These are phyloP conservation scores for Phytophthora pinifolia DNA, from an alignment of 352 stramenopile species.

Conservation along the genomic window DNA sequence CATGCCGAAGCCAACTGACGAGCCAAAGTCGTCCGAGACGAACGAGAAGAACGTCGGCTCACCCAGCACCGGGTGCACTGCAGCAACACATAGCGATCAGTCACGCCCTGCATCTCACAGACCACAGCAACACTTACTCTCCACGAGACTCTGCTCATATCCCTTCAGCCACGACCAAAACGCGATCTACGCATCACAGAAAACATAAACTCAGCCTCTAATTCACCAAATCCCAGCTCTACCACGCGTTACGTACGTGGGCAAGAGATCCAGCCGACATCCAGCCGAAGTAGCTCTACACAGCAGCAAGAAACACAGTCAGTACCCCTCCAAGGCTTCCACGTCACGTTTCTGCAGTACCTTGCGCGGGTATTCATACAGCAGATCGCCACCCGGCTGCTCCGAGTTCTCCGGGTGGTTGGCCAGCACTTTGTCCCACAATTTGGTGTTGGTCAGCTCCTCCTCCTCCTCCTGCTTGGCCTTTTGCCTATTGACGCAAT, in stretches of 20 bases:
- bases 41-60: constrained; percentile 83
- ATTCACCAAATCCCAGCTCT: not conserved
- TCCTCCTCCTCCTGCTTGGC: constrained; percentile 35
- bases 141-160: constrained; percentile 81
- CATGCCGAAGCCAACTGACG: constrained; percentile 77
- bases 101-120: not conserved
- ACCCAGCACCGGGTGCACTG: constrained; percentile 61
- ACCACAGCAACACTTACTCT: constrained; percentile 47
- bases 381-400: constrained; percentile 59
- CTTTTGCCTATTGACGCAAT: constrained; percentile 16
- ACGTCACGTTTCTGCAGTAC: constrained; percentile 16
- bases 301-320: not conserved
- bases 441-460: constrained; percentile 63
- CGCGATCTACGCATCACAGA: constrained; percentile 51
- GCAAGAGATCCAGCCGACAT: constrained; percentile 76
- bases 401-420: constrained; percentile 56
- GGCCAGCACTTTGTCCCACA: constrained; percentile 70
- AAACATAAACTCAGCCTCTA: constrained; percentile 1
- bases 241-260: constrained; percentile 43
- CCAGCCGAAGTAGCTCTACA: constrained; percentile 79
- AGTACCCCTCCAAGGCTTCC: not conserved
- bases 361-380: constrained; percentile 87
- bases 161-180: constrained; percentile 90
- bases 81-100: constrained; percentile 13
- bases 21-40: constrained; percentile 79